These are phyloP conservation scores for Neonectria hederae DNA, from an alignment of 2,329 filamentous ascomycete genomes.

Conservation along the genomic window DNA sequence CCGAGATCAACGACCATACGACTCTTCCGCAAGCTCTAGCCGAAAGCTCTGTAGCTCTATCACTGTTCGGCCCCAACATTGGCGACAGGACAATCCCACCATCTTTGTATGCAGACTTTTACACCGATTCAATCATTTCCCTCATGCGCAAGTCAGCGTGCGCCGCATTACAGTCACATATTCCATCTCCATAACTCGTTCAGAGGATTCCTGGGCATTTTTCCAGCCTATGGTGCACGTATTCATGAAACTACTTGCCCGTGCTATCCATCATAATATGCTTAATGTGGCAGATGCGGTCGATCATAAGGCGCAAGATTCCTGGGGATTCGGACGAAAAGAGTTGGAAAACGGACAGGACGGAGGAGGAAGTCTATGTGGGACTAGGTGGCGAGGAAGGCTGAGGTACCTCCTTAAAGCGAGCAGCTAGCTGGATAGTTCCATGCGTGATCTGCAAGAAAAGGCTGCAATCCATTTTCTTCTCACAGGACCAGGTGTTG, in stretches of 20 bases:
- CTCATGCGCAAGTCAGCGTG: slow-evolving; percentile 22
- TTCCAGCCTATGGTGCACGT: slow-evolving; percentile 20
- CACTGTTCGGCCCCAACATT: slow-evolving; percentile 23
- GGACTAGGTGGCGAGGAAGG: slow-evolving; percentile 35
- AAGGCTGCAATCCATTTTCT: too few relatives aligned
- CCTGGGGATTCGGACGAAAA: slow-evolving; percentile 39
- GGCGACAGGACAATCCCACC: background rate
- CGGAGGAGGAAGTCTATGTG: slow-evolving; percentile 31
- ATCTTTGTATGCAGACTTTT: slow-evolving; percentile 1
- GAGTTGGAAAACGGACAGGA: slow-evolving; percentile 43
- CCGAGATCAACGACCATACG: slow-evolving; percentile 33
- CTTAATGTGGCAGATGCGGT: slow-evolving; percentile 35
- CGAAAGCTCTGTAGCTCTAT: slow-evolving; percentile 16
- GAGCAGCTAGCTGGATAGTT: too few relatives aligned
- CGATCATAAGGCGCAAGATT: slow-evolving; percentile 32
- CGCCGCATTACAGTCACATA: slow-evolving; percentile 47
- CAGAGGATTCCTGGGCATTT: slow-evolving; percentile 36
- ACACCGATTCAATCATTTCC: slow-evolving; percentile 12
- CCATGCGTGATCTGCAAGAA: background rate
- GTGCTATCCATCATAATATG: slow-evolving; percentile 33
- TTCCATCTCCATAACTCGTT: slow-evolving; percentile 42
- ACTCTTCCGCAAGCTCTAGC: slow-evolving; percentile 11
- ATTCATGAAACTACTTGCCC: slow-evolving; percentile 25
- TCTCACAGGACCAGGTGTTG: too few relatives aligned
- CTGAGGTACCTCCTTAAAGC: slow-evolving; percentile 26